Evolutionary conservation across 768 basidiomycete species (phyloP).

Genomic region (Pulveroboletus sp.): DNA sequence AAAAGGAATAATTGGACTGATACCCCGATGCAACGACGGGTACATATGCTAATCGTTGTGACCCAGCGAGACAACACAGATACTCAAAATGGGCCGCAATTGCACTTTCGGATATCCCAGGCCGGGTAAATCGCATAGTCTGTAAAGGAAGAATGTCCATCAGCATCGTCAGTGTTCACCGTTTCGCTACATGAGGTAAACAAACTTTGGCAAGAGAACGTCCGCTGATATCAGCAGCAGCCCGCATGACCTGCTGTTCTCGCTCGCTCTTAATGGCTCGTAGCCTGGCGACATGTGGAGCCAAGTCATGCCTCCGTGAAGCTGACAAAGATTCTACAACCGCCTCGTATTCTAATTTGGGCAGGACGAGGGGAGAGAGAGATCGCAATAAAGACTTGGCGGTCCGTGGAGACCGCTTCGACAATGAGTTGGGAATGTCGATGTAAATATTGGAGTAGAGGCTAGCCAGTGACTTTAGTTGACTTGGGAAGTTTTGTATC

Average conservation of each 20-base stretch:
- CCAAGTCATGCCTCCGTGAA: conserved; percentile 47
- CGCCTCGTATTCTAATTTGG: conserved; percentile 45
- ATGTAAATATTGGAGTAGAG: conserved; percentile 48
- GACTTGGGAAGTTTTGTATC: conserved; percentile 49
- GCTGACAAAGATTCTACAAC: conserved; percentile 51
- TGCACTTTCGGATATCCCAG: conserved; percentile 53
- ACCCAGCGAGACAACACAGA: conserved; percentile 69
- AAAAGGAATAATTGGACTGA: conserved; percentile 2
- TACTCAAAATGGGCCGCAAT: conserved; percentile 89
- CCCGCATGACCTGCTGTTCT: conserved; percentile 77
- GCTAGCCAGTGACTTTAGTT: conserved; percentile 53
- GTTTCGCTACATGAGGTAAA: background rate
- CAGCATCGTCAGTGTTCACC: background rate
- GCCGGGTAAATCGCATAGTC: conserved; percentile 78
- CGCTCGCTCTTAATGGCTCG: conserved; percentile 73
- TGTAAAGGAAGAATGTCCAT: conserved; percentile 24
- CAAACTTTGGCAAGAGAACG: conserved; percentile 78
- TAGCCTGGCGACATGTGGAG: conserved; percentile 64
- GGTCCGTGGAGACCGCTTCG: conserved; percentile 36
- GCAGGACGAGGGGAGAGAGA: conserved; percentile 30
- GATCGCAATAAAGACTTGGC: conserved; percentile 56
- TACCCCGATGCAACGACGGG: conserved; percentile 96
- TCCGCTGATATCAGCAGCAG: conserved; percentile 84
- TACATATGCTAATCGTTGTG: conserved; percentile 91
- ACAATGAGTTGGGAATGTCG: conserved; percentile 41